Conservation (phyloP, 768 basidiomycete species). For the Boletus pseudopeckii region DNA sequence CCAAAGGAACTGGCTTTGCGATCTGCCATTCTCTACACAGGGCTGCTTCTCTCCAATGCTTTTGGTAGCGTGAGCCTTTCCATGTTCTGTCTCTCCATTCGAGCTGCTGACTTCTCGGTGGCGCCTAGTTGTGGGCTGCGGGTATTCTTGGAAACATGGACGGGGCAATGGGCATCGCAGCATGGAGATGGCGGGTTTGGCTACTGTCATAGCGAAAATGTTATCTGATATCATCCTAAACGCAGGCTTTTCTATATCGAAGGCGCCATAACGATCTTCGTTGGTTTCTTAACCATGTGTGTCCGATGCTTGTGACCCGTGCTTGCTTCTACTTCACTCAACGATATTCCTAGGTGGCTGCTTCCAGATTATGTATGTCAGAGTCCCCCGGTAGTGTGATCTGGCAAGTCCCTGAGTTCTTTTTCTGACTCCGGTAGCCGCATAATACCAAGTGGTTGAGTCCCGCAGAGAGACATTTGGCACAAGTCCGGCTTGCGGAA, state of each 20-base stretch:
- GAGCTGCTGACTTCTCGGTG: neutral
- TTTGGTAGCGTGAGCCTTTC: constrained; percentile 53
- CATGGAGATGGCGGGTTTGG: constrained; percentile 60
- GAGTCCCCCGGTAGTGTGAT: neutral
- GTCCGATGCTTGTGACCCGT: neutral
- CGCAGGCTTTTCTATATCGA: constrained; percentile 70
- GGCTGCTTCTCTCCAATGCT: constrained; percentile 59
- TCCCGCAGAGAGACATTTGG: constrained; percentile 49
- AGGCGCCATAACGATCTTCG: constrained; percentile 58
- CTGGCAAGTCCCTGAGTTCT: neutral
- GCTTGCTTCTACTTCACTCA: neutral
- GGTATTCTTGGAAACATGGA: constrained; percentile 70
- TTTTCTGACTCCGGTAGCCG: constrained; percentile 38
- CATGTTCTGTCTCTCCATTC: neutral
- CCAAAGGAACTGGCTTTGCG: constrained; percentile 60
- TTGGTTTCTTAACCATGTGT: constrained; percentile 56
- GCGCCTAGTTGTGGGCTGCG: constrained; percentile 59
- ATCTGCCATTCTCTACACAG: constrained; percentile 56
- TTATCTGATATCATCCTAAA: neutral
- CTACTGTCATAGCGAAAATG: neutral
- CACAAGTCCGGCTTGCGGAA: constrained; percentile 63
- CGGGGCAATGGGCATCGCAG: constrained; percentile 58
- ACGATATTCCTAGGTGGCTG: constrained; percentile 40
- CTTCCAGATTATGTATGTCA: constrained; percentile 56
- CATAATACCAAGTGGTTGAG: constrained; percentile 61